Conservation (phyloP, 768 basidiomycete genomes). For the Cyclocybe aegerita region DNA sequence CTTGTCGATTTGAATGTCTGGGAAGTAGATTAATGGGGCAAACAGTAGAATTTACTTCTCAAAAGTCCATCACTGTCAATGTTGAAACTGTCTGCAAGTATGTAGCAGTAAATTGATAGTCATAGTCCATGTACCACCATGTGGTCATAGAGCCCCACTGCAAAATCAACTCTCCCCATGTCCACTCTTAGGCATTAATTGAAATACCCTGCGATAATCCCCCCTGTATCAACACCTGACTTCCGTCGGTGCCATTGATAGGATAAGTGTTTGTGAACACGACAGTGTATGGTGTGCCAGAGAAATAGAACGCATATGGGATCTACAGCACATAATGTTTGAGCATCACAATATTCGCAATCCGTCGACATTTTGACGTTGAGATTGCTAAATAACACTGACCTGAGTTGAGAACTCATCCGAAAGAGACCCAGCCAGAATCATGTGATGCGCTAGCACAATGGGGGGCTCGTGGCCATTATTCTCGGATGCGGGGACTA, state of each 20-base stretch:
- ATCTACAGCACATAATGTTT: background rate
- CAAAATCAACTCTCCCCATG: too few species aligned
- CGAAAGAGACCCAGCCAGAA: background rate
- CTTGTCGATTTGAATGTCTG: too few species aligned
- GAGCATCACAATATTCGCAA: too few species aligned
- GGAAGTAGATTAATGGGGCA: too few species aligned
- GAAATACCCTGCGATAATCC: background rate
- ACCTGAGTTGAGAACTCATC: constrained; percentile 4
- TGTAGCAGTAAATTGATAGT: too few species aligned
- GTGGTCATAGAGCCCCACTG: too few species aligned
- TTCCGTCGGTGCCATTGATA: constrained; percentile 5
- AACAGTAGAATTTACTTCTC: too few species aligned
- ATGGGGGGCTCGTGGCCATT: constrained; percentile 9
- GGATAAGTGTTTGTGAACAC: constrained; percentile 5
- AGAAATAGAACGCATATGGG: constrained; percentile 6
- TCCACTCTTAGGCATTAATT: background rate
- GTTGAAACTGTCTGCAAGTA: too few species aligned
- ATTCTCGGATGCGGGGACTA: constrained; percentile 1
- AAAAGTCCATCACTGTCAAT: too few species aligned
- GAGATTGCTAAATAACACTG: background rate
- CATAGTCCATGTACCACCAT: too few species aligned
- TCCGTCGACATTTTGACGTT: background rate
- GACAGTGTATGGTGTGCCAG: constrained; percentile 2
- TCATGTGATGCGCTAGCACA: constrained; percentile 1
- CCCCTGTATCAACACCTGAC: background rate